Evolutionary conservation across 805 yeast species (phyloP), one percentile per base, ranked within the genome.

Genomic region (Suhomyces tanzawaensis): DNA sequence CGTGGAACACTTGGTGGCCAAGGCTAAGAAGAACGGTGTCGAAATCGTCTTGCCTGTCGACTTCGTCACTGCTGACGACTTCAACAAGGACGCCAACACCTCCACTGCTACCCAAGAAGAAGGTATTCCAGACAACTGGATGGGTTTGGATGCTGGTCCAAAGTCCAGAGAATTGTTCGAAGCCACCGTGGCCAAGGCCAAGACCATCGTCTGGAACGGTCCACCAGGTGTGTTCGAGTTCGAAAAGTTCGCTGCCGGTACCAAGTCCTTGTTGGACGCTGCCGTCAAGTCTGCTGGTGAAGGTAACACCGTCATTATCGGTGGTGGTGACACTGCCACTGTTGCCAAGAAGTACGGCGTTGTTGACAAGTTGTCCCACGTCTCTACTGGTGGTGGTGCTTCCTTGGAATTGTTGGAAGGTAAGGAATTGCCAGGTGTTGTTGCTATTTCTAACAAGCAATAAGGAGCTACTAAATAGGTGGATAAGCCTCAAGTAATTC

Each of bases 191-290:
- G 84, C 85, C 51, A 77, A 83, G 71, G 95, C 99, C 55, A 89
- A 91, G 82, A 93, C 99, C 60, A 91, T 93, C 59, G 93, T 93
- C 65, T 93, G 99, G 99, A 93, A 93, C 77, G 99, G 99, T 68
- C 99, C 99, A 51, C 97, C 99, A 71, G 99, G 99, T 79, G 99
- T 93, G 57, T 93, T 93, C 67, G 99, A 93, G 77, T 93, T 93
- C 62, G 96, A 87, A 54, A 77, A 77, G 60, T 93, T 93, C 65
- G 84, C 96, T 54, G 70, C 70, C 44, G 98, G 98, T 72, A 91
- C 98, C 64, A 86, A 90, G 74, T 68, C 88, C 44, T 71, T 91
- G 71, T 81, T 91, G 58, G 95, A 82, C 48, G 95, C 93, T 56
- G 83, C 83, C 61, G 95, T 90, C 53, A 74, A 79, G 63, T 83